These are phyloP conservation scores for Globisporangium sylvaticum DNA, from an alignment of 352 stramenopile genomes.

Conservation along the genomic window DNA sequence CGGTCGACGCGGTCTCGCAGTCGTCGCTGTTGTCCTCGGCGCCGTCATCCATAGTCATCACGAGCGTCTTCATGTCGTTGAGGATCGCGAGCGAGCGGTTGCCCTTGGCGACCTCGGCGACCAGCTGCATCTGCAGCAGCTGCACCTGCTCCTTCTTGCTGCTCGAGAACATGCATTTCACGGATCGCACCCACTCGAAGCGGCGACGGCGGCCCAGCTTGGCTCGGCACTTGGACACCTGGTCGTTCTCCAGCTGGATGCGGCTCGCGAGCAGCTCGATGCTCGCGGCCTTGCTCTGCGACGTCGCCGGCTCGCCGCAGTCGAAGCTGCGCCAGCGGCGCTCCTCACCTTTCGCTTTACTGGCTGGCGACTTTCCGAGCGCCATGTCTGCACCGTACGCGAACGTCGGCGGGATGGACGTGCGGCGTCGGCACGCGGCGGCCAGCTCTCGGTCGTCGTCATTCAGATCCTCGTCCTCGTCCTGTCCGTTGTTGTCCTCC, in stretches of 20 bases:
- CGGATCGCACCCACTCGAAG: conserved; percentile 41
- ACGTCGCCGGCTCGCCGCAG: conserved; percentile 22
- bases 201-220: conserved; percentile 34
- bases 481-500: no score
- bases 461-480: conserved; percentile 21
- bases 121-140: conserved; percentile 65
- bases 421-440: conserved; percentile 37
- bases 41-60: conserved; percentile 27
- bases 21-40: conserved; percentile 13
- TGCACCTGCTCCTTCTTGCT: conserved; percentile 50
- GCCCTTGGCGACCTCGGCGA: conserved; percentile 55
- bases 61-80: conserved; percentile 34
- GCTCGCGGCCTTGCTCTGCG: conserved; percentile 25
- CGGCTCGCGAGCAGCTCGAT: conserved; percentile 36
- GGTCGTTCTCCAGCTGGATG: conserved; percentile 49
- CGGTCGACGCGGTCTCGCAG: neutral
- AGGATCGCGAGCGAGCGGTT: conserved; percentile 58
- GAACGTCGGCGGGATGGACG: conserved; percentile 65
- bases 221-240: conserved; percentile 36
- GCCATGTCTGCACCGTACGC: conserved; percentile 24
- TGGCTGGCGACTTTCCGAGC: conserved; percentile 26
- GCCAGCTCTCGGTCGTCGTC: conserved; percentile 25
- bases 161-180: conserved; percentile 41
- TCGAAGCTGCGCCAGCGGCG: conserved; percentile 67
- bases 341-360: conserved; percentile 24